Evolutionary conservation across 805 yeast species (phyloP), one percentile per base, ranked within the genome.

Genomic region (Maudiozyma pseudohumilis): DNA sequence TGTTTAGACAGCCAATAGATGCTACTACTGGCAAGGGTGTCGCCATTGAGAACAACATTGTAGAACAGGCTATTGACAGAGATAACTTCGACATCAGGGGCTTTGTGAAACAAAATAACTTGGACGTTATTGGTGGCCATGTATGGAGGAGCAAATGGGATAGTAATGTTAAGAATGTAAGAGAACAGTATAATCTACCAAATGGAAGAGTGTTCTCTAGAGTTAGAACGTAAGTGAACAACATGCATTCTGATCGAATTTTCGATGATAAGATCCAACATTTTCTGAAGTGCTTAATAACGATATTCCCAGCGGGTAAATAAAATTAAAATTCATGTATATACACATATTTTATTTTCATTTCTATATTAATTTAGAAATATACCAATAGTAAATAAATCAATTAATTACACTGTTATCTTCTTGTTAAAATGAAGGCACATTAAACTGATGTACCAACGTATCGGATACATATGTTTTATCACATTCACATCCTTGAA

Each of bases 141-240:
- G 69, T 85, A 32, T 89, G 94, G 89, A 77, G 97, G 69, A 76
- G 80, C 47, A 66, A 61, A 29, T 89, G 80, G 76, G 97, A 92
- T 60, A 65, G 83, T 49, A 74, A 79, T 49, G 81, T 84, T 31
- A 70, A 69, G 22, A 57, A 55, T 3, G 79, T 88, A 20, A 77
- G 97, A 60, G 72, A 69, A 45, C 60, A 70, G 54, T 84, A 81
- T 55, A 89, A 86, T 4, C 67, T 89, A 43, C 80, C 77, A 15
- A 58, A 65, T 42, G 96, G 96, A 35, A 69, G 76, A 47, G 84
- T 89, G 5, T 89, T 74, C 66, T 74, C 75, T 43, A 72, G 75
- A 53, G 76, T 68, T n/a, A 73, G 80, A 44, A 50, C 7, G 6
- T 36, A 21, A n/a, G 10, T 28, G 3, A n/a, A 15, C 18, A 16